Base-by-base conservation (phyloP, 148 eudicot genomes). In the Rhododendron vialii region DNA sequence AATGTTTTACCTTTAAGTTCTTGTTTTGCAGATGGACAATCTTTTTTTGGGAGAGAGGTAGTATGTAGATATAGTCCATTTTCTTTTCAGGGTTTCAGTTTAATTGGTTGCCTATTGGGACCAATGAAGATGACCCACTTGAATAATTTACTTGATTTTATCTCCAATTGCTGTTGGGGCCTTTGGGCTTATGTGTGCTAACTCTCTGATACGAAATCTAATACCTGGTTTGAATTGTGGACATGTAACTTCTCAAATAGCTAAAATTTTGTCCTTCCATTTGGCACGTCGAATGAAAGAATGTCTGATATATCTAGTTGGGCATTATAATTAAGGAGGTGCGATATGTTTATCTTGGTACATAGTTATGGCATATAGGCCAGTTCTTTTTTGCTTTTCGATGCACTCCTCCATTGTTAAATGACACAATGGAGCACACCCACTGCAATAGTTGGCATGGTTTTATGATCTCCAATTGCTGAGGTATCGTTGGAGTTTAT, bases 51-150 rank as follows among this genome's bases (percentile, higher is more conserved):
- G 73, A 20, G 20, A 15, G 65, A 59, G 65, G 7, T 59, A 5
- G 65, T 82, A 45, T 55, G 36, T 55, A 50, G 30, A 20, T 8
- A 15, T 61, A n/a, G 26, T n/a, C 10, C 7, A 69, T 5, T 61
- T 59, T 12, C n/a, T 12, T 61, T 74, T 7, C 33, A 13, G n/a
- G 36, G 67, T 53, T 43, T 50, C 85, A 81, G 7, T 63, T 71
- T 20, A 33, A 15, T 41, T 48, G 55, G 17, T 20, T 82, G 84
- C 57, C 83, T 36, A 18, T 10, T 45, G 65, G 67, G 51, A 63
- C 55, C 43, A n/a, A 78, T n/a, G 83, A 83, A 45, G 65, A 79
- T 61, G 86, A 61, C 83, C 38, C 69, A 33, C 53, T 75, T 59
- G 77, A 36, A 82, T 20, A 55, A 86, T 26, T 74, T 41, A 9